These are phyloP conservation scores for Grosmannia clavigera DNA, from an alignment of 2,329 filamentous ascomycete species.

Conservation along the genomic window DNA sequence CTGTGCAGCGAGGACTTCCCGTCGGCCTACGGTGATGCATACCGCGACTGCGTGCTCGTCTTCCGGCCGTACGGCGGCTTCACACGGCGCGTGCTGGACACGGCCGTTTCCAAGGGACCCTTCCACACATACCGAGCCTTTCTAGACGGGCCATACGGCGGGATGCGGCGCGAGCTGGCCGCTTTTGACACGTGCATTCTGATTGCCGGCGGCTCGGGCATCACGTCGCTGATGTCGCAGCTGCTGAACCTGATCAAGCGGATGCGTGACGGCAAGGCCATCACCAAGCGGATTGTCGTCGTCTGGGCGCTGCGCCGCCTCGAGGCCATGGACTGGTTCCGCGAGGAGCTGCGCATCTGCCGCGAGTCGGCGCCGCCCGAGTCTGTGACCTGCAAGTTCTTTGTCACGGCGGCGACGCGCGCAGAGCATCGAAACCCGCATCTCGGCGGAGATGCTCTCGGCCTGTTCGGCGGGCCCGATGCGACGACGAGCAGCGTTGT, in stretches of 20 bases:
- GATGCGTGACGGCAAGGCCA: slow-evolving; percentile 88
- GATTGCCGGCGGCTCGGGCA: slow-evolving; percentile 86
- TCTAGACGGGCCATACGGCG: slow-evolving; percentile 87
- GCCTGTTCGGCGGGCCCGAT: neutral
- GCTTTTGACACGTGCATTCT: slow-evolving; percentile 90
- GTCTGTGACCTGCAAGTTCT: slow-evolving; percentile 87
- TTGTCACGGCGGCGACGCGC: slow-evolving; percentile 68
- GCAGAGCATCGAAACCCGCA: slow-evolving; percentile 28
- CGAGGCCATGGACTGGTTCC: slow-evolving; percentile 96
- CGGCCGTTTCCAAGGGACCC: slow-evolving; percentile 71
- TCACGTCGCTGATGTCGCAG: slow-evolving; percentile 87
- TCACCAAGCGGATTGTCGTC: slow-evolving; percentile 80
- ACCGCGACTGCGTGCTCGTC: slow-evolving; percentile 78
- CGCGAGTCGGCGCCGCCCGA: slow-evolving; percentile 79
- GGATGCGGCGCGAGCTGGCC: slow-evolving; percentile 79
- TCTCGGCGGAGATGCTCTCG: slow-evolving; percentile 5
- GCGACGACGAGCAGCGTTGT: neutral
- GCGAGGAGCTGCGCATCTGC: slow-evolving; percentile 85
- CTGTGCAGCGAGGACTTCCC: slow-evolving; percentile 89
- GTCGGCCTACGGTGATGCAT: slow-evolving; percentile 78
- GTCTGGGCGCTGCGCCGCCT: slow-evolving; percentile 89
- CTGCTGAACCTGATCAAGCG: slow-evolving; percentile 89
- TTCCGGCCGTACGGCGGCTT: slow-evolving; percentile 90
- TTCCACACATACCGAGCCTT: slow-evolving; percentile 89
- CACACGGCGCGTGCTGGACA: slow-evolving; percentile 72